phyloP scores from a whole-genome alignment of 257 asterid species.

The Fraxinus pennsylvanica region DNA sequence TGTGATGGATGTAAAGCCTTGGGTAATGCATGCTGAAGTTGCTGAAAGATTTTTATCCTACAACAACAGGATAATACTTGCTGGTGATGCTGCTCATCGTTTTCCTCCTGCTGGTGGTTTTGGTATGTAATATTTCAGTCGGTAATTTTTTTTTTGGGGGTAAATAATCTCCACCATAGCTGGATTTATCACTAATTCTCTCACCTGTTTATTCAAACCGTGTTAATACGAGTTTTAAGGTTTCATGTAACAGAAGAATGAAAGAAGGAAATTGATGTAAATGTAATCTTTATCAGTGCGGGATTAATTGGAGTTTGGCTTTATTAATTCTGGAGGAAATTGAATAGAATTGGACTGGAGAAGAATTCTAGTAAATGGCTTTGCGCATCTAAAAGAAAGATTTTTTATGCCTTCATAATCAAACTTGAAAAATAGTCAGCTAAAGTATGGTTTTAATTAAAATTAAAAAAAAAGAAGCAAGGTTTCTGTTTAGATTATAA shows the following conservation, averaged over 20 bases:
- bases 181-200: neutral
- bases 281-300: neutral
- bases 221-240: constrained; percentile 15
- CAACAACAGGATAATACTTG: constrained; percentile 66
- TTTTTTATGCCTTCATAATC: neutral
- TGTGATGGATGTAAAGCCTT: constrained; percentile 83
- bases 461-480: too few species aligned
- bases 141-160: neutral
- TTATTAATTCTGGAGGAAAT: neutral
- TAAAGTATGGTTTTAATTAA: neutral
- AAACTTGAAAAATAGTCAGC: neutral
- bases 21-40: constrained; percentile 99
- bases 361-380: neutral
- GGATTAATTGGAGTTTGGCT: neutral
- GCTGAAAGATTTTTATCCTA: constrained; percentile 68
- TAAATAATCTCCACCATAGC: neutral
- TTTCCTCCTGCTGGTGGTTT: constrained; percentile 99
- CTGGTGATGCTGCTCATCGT: constrained; percentile 98
- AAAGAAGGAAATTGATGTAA: neutral
- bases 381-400: neutral
- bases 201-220: neutral
- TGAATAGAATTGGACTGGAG: neutral
- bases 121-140: constrained; percentile 43
- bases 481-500: neutral
- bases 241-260: neutral